Conservation (phyloP, 345 rosid species). For the Gossypium arboreum region DNA sequence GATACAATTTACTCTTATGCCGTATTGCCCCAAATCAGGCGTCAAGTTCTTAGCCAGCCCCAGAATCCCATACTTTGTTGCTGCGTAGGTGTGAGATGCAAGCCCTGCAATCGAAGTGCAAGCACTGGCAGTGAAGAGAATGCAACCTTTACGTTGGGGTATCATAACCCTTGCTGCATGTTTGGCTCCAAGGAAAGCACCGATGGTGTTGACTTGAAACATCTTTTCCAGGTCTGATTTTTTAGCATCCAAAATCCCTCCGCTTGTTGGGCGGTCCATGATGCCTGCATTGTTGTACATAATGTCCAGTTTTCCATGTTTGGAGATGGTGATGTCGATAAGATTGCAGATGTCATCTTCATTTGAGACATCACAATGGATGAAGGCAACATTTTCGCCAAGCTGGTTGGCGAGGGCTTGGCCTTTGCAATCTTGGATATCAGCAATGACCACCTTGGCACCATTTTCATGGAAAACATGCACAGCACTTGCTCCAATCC, state of each 20-base stretch:
- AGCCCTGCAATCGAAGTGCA: slow-evolving; percentile 34
- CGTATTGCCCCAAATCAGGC: slow-evolving; percentile 33
- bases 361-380: slow-evolving; percentile 36
- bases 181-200: slow-evolving; percentile 39
- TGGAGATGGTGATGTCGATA: slow-evolving; percentile 29
- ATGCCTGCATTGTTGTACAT: slow-evolving; percentile 45
- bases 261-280: slow-evolving; percentile 6
- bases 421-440: slow-evolving; percentile 34
- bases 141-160: slow-evolving; percentile 27
- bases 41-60: slow-evolving; percentile 37
- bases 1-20: slow-evolving; percentile 43
- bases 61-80: slow-evolving; percentile 27
- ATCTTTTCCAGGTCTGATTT: slow-evolving; percentile 30
- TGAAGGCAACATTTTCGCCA: slow-evolving; percentile 24
- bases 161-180: slow-evolving; percentile 44
- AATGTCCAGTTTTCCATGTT: slow-evolving; percentile 38
- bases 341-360: slow-evolving; percentile 33
- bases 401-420: slow-evolving; percentile 22
- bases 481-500: slow-evolving; percentile 36
- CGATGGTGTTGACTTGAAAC: slow-evolving; percentile 29
- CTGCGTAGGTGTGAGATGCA: slow-evolving; percentile 20
- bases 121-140: slow-evolving; percentile 35
- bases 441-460: slow-evolving; percentile 41
- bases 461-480: slow-evolving; percentile 32
- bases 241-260: slow-evolving; percentile 24